Evolutionary conservation across 2,329 filamentous ascomycete species (phyloP).

Genomic region (Emericellopsis atlantica): DNA sequence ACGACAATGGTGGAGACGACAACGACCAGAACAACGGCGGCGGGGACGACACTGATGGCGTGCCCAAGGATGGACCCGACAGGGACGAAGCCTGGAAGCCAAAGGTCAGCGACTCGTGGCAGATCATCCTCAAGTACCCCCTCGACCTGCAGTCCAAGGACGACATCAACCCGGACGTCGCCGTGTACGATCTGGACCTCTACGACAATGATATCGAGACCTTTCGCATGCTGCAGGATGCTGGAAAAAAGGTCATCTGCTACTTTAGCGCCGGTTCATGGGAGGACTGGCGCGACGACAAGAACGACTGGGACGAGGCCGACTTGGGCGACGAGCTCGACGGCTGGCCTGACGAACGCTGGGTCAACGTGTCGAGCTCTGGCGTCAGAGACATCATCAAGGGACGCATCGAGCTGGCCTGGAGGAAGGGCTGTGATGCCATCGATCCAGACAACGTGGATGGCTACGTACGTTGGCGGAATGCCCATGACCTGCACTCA

Average conservation of each 20-base stretch:
- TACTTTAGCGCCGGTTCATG: slow-evolving; percentile 64
- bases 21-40: slow-evolving; percentile 2
- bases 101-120: slow-evolving; percentile 39
- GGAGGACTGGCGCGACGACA: slow-evolving; percentile 50
- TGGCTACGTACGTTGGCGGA: slow-evolving; percentile 34
- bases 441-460: slow-evolving; percentile 64
- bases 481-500: neutral
- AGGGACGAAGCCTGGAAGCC: slow-evolving; percentile 33
- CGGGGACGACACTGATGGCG: slow-evolving; percentile 10
- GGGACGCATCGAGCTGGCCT: slow-evolving; percentile 43
- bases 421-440: slow-evolving; percentile 51
- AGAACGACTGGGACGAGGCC: slow-evolving; percentile 32
- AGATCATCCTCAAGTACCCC: slow-evolving; percentile 41
- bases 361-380: slow-evolving; percentile 46
- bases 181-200: slow-evolving; percentile 35
- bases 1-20: slow-evolving; percentile 7
- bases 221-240: slow-evolving; percentile 42
- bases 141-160: slow-evolving; percentile 26
- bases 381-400: slow-evolving; percentile 55
- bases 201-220: slow-evolving; percentile 35
- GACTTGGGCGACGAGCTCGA: slow-evolving; percentile 47
- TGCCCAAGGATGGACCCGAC: slow-evolving; percentile 7
- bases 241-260: slow-evolving; percentile 53
- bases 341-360: slow-evolving; percentile 55
- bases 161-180: slow-evolving; percentile 29